Evolutionary conservation across 208 protist species (phyloP), one percentile per base, ranked within the genome.

Genomic region (Leishmania tropica): DNA sequence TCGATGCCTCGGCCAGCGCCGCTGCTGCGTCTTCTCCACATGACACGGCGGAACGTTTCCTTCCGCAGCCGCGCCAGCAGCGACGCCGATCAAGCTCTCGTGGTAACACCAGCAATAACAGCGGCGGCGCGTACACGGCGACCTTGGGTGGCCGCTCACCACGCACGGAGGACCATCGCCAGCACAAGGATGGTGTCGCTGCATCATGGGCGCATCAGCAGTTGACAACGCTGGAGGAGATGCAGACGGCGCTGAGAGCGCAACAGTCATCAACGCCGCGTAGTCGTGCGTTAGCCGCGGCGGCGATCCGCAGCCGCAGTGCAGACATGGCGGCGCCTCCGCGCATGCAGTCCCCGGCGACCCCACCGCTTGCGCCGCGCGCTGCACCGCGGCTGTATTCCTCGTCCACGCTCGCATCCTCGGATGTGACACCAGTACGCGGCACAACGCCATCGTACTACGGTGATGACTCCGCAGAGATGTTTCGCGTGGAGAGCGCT

Each of bases 1-100:
- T 8, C 0, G 48, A 42, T 62, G 70, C 28, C 13, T 45, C 58
- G 60, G 24, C 53, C 2, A 47, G 17, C 68, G 28, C 54, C 37
- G 68, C 68, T 53, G 67, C n/a, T 21, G 56, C 56, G 24, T 11
- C 40, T 24, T 65, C 19, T 40, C 75, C 75, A 15, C 19, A 56
- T 56, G 28, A 11, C 51, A 31, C 17, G 24, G 51, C 19, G 28
- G 73, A 62, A 13, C 48, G 64, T 47, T 31, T 45, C 76, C 47
- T 56, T 62, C 8, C 67, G 15, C 65, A 75, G 70, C 35, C 37
- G 40, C 79, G 31, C 21, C 71, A 72, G 28, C 73, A 54, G 42
- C 82, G 83, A 15, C 77, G 83, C 4, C 83, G 83, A 13, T 85
- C 83, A 75, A 76, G 58, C 35, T 82, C 83, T 45, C 83, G 83